These are phyloP conservation scores for Leccinum obscurum DNA, from an alignment of 768 basidiomycete species.

Conservation along the genomic window DNA sequence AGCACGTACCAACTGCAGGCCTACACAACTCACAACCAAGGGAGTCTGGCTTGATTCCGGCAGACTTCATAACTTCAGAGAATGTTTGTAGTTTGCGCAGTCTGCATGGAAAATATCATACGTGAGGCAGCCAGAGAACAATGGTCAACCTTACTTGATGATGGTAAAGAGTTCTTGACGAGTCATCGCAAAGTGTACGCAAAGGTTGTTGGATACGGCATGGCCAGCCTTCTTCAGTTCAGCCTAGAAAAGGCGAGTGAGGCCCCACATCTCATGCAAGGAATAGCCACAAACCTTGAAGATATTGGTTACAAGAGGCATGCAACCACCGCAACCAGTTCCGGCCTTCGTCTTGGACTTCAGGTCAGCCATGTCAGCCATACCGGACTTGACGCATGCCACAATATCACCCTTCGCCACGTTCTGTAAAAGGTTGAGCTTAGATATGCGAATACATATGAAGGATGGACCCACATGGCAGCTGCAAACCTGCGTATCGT, in stretches of 20 bases:
- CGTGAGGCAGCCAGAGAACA: not conserved
- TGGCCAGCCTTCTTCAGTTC: constrained; percentile 72
- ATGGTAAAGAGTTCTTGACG: constrained; percentile 69
- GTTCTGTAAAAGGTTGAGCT: constrained; percentile 45
- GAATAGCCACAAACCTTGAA: constrained; percentile 32
- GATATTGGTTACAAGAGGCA: constrained; percentile 51
- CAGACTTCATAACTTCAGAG: constrained; percentile 48
- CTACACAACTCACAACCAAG: constrained; percentile 76
- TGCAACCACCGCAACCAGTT: constrained; percentile 73
- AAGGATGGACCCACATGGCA: constrained; percentile 50
- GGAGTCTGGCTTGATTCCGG: constrained; percentile 47
- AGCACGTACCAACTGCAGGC: constrained; percentile 54
- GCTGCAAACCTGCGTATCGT: constrained; percentile 70
- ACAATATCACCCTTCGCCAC: constrained; percentile 60
- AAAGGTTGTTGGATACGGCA: constrained; percentile 57
- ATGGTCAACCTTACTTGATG: constrained; percentile 39
- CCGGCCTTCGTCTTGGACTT: constrained; percentile 70
- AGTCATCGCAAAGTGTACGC: constrained; percentile 62
- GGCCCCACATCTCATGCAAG: too few species aligned
- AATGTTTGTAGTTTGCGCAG: constrained; percentile 63
- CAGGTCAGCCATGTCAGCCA: constrained; percentile 49
- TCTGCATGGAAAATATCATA: constrained; percentile 21
- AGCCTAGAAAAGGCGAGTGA: constrained; percentile 36
- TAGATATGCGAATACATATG: not conserved
- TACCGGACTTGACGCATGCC: constrained; percentile 50